phyloP scores from a whole-genome alignment of 2,329 filamentous ascomycete species.

The Raffaelea ambrosiae region DNA sequence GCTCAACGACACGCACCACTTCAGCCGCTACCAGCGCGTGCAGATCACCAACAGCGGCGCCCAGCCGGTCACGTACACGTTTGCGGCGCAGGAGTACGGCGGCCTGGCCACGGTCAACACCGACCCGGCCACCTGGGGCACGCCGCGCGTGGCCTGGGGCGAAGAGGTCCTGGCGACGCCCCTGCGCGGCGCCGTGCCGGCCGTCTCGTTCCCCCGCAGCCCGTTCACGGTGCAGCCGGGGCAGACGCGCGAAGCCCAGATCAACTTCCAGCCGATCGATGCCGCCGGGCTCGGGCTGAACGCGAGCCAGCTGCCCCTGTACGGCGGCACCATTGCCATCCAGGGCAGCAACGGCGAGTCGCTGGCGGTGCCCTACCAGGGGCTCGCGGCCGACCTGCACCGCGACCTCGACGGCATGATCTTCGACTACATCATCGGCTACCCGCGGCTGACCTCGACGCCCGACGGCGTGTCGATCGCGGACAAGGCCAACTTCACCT shows the following conservation, averaged over 20 bases:
- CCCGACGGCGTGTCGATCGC: neutral
- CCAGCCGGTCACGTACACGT: slow-evolving; percentile 25
- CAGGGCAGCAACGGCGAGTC: slow-evolving; percentile 22
- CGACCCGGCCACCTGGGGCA: neutral
- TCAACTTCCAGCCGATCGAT: slow-evolving; percentile 18
- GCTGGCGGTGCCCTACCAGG: slow-evolving; percentile 23
- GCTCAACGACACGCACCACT: slow-evolving; percentile 36
- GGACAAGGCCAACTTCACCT: slow-evolving; percentile 1
- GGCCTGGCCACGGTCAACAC: slow-evolving; percentile 24
- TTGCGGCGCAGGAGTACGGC: slow-evolving; percentile 20
- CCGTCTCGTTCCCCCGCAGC: slow-evolving; percentile 7
- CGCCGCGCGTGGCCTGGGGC: slow-evolving; percentile 5
- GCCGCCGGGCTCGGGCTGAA: slow-evolving; percentile 9
- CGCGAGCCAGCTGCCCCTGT: slow-evolving; percentile 15
- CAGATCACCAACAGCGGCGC: slow-evolving; percentile 28
- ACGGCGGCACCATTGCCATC: slow-evolving; percentile 24
- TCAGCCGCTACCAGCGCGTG: slow-evolving; percentile 20
- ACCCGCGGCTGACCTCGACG: neutral
- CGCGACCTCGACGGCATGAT: neutral
- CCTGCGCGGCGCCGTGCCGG: slow-evolving; percentile 6
- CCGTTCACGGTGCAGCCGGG: slow-evolving; percentile 17
- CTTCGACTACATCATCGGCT: slow-evolving; percentile 2
- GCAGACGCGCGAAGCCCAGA: slow-evolving; percentile 15
- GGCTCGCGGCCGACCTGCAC: slow-evolving; percentile 8
- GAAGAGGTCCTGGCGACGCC: slow-evolving; percentile 7